Evolutionary conservation across 495 filamentous ascomycete genomes (phyloP).

Genomic region (Pyrenula aspistea): DNA sequence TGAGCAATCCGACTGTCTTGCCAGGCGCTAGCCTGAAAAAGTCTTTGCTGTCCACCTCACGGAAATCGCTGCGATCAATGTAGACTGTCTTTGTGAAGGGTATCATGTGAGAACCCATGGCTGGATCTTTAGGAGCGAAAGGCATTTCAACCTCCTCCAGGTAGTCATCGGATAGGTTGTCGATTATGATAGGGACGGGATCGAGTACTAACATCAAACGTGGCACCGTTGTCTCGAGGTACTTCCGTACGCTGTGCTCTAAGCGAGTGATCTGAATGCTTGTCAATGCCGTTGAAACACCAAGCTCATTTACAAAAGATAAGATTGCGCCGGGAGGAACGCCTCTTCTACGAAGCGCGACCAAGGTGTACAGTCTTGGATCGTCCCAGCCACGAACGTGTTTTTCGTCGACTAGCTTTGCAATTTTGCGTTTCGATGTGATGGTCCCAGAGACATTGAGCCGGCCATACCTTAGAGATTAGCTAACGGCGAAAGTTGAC

Average conservation of each 20-base stretch:
- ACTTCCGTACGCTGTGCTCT: constrained; percentile 66
- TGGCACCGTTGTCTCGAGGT: constrained; percentile 74
- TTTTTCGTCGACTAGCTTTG: constrained; percentile 58
- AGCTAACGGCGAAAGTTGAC: constrained; percentile 1
- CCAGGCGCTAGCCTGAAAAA: constrained; percentile 92
- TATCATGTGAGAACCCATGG: constrained; percentile 45
- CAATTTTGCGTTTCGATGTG: constrained; percentile 72
- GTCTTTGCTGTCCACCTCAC: constrained; percentile 69
- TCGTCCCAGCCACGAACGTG: constrained; percentile 81
- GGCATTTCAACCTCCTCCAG: constrained; percentile 50
- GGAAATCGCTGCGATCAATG: constrained; percentile 89
- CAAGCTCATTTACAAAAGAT: constrained; percentile 77
- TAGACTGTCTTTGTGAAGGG: constrained; percentile 79
- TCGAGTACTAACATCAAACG: constrained; percentile 72
- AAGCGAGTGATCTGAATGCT: constrained; percentile 65
- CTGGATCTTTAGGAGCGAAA: constrained; percentile 63
- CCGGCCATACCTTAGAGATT: constrained; percentile 44
- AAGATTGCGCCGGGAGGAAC: constrained; percentile 80
- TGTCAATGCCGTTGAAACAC: constrained; percentile 64
- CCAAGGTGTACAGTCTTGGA: constrained; percentile 80
- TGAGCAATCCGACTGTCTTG: constrained; percentile 78
- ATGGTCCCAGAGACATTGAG: constrained; percentile 73
- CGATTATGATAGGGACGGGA: constrained; percentile 57
- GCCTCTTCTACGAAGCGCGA: constrained; percentile 68
- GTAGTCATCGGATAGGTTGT: constrained; percentile 59